phyloP scores from a whole-genome alignment of 257 asterid genomes.

The Salvia splendens region DNA sequence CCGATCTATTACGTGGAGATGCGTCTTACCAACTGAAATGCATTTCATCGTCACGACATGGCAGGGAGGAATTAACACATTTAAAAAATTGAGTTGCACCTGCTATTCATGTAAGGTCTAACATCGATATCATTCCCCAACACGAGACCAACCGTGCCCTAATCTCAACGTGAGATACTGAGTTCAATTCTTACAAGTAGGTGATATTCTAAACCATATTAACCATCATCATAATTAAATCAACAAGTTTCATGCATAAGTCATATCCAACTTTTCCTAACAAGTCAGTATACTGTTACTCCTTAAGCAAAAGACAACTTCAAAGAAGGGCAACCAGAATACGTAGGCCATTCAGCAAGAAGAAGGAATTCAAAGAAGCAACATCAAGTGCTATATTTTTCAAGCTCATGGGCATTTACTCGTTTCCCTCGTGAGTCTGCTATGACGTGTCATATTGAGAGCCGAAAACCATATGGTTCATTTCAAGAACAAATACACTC shows the following conservation, averaged over 20 bases:
- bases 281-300: not conserved
- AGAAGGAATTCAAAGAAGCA: not conserved
- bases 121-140: not conserved
- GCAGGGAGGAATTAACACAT: not conserved
- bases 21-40: too few species aligned
- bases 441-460: not conserved
- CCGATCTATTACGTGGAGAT: too few species aligned
- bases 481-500: not conserved
- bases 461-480: not conserved
- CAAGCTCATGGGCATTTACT: not conserved
- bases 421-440: not conserved
- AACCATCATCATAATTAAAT: not conserved
- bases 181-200: not conserved
- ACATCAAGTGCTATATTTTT: not conserved
- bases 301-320: not conserved
- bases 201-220: not conserved
- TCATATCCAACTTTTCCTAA: not conserved
- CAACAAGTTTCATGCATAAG: not conserved
- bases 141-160: not conserved
- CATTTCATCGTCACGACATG: too few species aligned
- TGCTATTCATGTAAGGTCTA: slow-evolving; percentile 2
- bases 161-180: not conserved
- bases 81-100: not conserved
- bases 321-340: slow-evolving; percentile 2
- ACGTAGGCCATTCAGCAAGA: not conserved